Evolutionary conservation across 208 protist species (phyloP).

Genomic region (Pavlovales sp.): DNA sequence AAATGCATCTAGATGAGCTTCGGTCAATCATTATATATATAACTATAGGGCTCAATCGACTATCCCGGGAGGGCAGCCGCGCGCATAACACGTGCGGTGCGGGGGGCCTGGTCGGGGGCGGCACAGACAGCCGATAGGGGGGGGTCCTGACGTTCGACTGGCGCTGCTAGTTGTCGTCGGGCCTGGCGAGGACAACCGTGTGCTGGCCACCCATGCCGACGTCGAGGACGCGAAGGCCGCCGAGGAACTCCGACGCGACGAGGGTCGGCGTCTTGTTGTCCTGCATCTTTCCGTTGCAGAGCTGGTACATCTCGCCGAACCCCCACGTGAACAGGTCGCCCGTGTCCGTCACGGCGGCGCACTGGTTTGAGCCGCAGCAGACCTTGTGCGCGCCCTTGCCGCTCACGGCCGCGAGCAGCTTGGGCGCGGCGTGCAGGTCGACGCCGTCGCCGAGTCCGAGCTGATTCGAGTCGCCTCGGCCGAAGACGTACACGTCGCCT

Average conservation of each 20-base stretch:
- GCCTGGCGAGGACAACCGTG: background rate
- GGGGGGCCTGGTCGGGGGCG: no score
- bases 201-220: background rate
- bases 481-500: slow-evolving; percentile 19
- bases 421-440: background rate
- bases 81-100: no score
- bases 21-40: no score
- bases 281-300: background rate
- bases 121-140: no score
- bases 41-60: no score
- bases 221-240: background rate
- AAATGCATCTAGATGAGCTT: no score
- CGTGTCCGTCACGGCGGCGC: background rate
- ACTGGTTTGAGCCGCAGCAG: background rate
- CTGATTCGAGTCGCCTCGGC: slow-evolving; percentile 24
- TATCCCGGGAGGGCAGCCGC: no score
- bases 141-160: no score
- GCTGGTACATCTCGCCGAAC: slow-evolving; percentile 19
- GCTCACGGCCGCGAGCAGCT: background rate
- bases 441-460: background rate
- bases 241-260: background rate
- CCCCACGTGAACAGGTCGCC: slow-evolving; percentile 27
- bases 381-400: background rate
- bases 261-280: background rate
- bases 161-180: no score